Conservation (phyloP, 805 yeast species). For the Yueomyces sinensis region DNA sequence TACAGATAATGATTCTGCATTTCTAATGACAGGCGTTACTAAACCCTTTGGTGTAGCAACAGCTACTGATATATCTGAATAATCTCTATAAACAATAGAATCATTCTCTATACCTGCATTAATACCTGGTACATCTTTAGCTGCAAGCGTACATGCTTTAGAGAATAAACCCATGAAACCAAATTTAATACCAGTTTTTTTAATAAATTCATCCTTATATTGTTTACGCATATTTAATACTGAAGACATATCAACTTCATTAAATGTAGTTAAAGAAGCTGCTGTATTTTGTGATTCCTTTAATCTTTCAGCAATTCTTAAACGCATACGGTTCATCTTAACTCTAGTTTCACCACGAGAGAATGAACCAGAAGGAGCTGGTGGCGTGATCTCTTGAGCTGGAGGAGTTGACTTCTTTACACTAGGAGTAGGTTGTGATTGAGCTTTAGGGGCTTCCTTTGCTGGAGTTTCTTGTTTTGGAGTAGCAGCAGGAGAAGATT, state of each 20-base stretch:
- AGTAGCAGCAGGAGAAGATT: constrained; percentile 16
- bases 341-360: constrained; percentile 83
- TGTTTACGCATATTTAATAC: constrained; percentile 88
- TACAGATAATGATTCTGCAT: constrained; percentile 82
- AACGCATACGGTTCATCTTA: constrained; percentile 98
- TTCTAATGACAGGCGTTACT: constrained; percentile 95
- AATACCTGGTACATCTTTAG: constrained; percentile 88
- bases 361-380: constrained; percentile 34
- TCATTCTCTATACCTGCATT: constrained; percentile 92
- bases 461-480: constrained; percentile 17
- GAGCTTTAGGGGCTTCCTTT: constrained; percentile 30
- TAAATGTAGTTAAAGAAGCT: constrained; percentile 94
- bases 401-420: constrained; percentile 16
- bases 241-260: constrained; percentile 93
- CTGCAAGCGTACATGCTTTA: constrained; percentile 83
- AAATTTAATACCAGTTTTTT: constrained; percentile 84
- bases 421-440: constrained; percentile 18
- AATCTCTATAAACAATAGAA: constrained; percentile 92
- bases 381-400: constrained; percentile 22
- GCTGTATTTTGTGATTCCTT: constrained; percentile 99
- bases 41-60: constrained; percentile 99
- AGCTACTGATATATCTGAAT: constrained; percentile 89
- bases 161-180: constrained; percentile 99
- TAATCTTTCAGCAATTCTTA: constrained; percentile 96
- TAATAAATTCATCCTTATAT: constrained; percentile 92